Conservation (phyloP, 2,329 filamentous ascomycete genomes). For the Hypoxylon sp. region DNA sequence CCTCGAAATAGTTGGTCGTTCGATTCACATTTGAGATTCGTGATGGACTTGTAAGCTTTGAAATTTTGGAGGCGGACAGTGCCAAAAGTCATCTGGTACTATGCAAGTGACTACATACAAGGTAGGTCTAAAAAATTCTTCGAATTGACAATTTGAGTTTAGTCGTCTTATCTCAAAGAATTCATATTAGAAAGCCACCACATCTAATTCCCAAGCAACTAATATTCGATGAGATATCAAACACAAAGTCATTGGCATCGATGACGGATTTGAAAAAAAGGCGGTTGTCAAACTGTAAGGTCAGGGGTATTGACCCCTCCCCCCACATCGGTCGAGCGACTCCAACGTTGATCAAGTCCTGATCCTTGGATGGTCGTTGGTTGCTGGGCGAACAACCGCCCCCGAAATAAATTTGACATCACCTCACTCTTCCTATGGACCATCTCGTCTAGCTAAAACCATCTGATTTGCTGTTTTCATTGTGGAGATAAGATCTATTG, state of each 20-base stretch:
- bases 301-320: slow-evolving; percentile 30
- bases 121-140: neutral
- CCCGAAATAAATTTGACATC: slow-evolving; percentile 39
- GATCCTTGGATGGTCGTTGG: slow-evolving; percentile 32
- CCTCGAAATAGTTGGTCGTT: slow-evolving; percentile 6
- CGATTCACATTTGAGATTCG: slow-evolving; percentile 11
- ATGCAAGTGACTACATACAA: neutral
- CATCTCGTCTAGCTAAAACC: neutral
- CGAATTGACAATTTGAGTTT: neutral
- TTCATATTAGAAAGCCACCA: neutral
- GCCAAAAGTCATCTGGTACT: slow-evolving; percentile 2
- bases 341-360: slow-evolving; percentile 14
- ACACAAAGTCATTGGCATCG: neutral
- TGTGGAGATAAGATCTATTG: slow-evolving; percentile 14
- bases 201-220: neutral
- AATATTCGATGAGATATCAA: neutral
- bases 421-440: slow-evolving; percentile 17
- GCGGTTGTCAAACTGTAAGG: slow-evolving; percentile 2
- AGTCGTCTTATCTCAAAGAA: neutral
- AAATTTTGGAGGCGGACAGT: slow-evolving; percentile 28
- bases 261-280: neutral
- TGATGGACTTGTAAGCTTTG: slow-evolving; percentile 1
- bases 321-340: slow-evolving; percentile 33
- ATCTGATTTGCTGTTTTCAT: slow-evolving; percentile 21
- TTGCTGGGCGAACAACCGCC: slow-evolving; percentile 43